phyloP scores from a whole-genome alignment of 2,329 filamentous ascomycete genomes.

The Helotiales sp. region DNA sequence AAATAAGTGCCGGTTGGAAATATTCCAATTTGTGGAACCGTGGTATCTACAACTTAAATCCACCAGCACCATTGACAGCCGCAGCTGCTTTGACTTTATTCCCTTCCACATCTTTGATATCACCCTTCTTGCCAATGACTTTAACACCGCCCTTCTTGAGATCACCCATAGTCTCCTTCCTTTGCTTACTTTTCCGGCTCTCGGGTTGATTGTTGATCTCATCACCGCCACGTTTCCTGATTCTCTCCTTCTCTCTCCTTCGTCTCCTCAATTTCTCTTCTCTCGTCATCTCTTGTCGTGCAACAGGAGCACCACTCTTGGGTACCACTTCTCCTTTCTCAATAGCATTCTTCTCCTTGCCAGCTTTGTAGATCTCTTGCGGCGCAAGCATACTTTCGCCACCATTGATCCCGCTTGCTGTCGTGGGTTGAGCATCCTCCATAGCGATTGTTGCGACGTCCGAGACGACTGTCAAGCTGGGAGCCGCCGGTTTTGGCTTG shows the following conservation, averaged over 20 bases:
- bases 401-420: constrained; percentile 70
- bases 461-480: constrained; percentile 81
- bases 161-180: constrained; percentile 48
- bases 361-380: constrained; percentile 89
- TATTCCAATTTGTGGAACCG: background rate
- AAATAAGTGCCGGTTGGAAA: background rate
- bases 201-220: constrained; percentile 48
- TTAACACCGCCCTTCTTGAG: constrained; percentile 85
- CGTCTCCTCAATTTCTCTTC: constrained; percentile 80
- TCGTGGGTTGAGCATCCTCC: constrained; percentile 91
- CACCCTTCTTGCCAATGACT: constrained; percentile 87
- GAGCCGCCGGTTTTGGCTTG: constrained; percentile 81
- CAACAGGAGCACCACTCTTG: constrained; percentile 75
- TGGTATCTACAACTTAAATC: constrained; percentile 57
- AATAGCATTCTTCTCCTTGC: constrained; percentile 56
- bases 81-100: constrained; percentile 63
- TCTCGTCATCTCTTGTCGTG: constrained; percentile 81
- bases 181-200: constrained; percentile 59
- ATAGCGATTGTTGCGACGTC: constrained; percentile 91
- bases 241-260: constrained; percentile 82
- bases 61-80: constrained; percentile 51
- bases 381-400: constrained; percentile 79
- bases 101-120: constrained; percentile 80
- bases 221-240: constrained; percentile 64
- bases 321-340: constrained; percentile 71